Evolutionary conservation across 805 yeast genomes (phyloP), one percentile per base, ranked within the genome.

Genomic region (Gaillardinia entomophila): DNA sequence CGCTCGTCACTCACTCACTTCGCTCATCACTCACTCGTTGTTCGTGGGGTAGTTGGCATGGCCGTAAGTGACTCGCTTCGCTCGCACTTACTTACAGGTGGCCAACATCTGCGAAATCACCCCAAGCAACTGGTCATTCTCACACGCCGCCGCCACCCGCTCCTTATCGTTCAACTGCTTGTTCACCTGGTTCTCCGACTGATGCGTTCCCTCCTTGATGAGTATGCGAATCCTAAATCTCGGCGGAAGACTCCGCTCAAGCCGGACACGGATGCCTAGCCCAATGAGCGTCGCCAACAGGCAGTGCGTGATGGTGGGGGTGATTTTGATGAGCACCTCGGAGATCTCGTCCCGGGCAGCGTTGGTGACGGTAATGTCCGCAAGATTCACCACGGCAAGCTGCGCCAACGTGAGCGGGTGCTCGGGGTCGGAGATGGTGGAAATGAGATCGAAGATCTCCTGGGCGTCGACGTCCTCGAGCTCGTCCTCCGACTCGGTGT

Each of bases 261-360:
- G 66, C 23, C 99, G 68, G 1, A 92, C 97, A 31, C 97, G 68
- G 33, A 92, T 86, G 0, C 98, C 97, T 25, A 92, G 69, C 0
- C 99, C 99, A 36, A 92, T 92, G 30, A 92, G 71, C 0, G 98
- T 92, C 1, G 98, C 98, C 39, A 92, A 67, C 1, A 96, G 87
- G 55, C 99, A 92, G 51, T 92, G 99, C 3, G 97, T 92, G 46
- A 92, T 90, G 0, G 99, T 92, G 1, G 99, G 99, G 0, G 99
- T 92, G 40, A 92, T 92, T 46, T 74, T 76, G 18, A 92, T 86
- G 15, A 76, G 49, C 1, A 92, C 86, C 40, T 81, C 85, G 0
- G 92, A 82, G 48, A 88, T 76, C 24, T 72, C 71, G 11, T 20
- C 30, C 12, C 36, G 41, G 23, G 45, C 38, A 4, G 75, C 73